phyloP scores from a whole-genome alignment of 257 asterid species.

The Capsicum pubescens region DNA sequence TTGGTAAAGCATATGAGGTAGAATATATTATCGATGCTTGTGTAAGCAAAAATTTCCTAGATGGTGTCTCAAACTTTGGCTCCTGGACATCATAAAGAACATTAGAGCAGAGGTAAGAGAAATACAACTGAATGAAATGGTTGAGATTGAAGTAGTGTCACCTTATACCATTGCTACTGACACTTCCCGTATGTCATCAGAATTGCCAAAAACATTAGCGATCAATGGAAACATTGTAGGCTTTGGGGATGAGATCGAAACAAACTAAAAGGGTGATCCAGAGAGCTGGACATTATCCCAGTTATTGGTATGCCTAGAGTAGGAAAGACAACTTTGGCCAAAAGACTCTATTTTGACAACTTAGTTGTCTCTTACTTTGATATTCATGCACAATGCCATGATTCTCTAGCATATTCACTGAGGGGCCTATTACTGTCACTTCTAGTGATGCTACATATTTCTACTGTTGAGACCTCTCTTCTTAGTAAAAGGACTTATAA shows the following conservation, averaged over 20 bases:
- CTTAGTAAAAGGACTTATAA: constrained; percentile 12
- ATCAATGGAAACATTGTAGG: background rate
- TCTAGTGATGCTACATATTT: background rate
- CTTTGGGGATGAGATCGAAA: background rate
- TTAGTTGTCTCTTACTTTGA: background rate
- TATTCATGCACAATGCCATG: constrained; percentile 5
- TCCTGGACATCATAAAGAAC: background rate
- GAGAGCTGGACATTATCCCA: background rate
- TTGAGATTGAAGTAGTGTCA: background rate
- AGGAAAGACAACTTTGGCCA: background rate
- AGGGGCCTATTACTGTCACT: background rate
- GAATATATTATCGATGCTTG: constrained; percentile 33
- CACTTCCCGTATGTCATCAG: background rate
- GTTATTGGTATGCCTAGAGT: background rate
- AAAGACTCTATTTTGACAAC: background rate
- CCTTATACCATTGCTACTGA: background rate
- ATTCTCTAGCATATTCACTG: constrained; percentile 33
- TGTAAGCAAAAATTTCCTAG: constrained; percentile 17
- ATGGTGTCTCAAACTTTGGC: constrained; percentile 30
- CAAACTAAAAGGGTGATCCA: background rate
- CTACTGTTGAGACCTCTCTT: too few relatives aligned
- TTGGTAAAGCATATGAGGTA: constrained; percentile 34
- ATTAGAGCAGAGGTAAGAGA: background rate
- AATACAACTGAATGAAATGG: background rate
- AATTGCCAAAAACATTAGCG: too few relatives aligned